Evolutionary conservation across 108 stramenopile species (phyloP).

Genomic region (Cyclotella cryptica): DNA sequence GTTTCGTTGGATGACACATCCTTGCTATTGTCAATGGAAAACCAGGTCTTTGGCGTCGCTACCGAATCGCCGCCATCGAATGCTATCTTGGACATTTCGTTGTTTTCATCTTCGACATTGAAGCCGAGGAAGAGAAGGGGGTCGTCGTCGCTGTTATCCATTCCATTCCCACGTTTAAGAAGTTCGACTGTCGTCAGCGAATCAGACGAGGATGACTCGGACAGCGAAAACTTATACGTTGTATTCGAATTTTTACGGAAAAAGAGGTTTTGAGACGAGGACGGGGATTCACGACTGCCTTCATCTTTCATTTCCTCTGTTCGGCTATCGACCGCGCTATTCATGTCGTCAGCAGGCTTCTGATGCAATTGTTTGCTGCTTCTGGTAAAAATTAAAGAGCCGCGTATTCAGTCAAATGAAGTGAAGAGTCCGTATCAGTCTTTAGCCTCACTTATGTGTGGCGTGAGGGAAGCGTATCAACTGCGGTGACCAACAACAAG

Average conservation of each 20-base stretch:
- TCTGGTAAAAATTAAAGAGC: too few relatives aligned
- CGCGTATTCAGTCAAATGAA: too few relatives aligned
- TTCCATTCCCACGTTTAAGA: neutral
- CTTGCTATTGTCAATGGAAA: neutral
- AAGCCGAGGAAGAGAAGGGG: conserved; percentile 4
- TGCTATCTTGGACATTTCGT: neutral
- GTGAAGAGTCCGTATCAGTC: too few relatives aligned
- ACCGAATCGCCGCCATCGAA: too few relatives aligned
- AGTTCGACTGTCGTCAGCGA: neutral
- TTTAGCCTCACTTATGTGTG: too few relatives aligned
- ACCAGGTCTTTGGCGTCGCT: neutral
- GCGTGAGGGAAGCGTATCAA: too few relatives aligned
- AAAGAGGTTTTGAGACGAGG: neutral
- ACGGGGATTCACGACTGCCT: neutral
- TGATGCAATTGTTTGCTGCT: too few relatives aligned
- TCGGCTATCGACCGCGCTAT: neutral
- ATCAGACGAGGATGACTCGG: neutral
- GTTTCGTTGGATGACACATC: neutral
- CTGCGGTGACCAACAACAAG: too few relatives aligned
- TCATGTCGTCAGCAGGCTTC: neutral
- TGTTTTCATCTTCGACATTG: neutral
- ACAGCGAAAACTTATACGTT: neutral
- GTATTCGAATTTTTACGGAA: neutral
- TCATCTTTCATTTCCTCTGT: neutral
- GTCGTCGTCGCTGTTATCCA: conserved; percentile 10